Base-by-base conservation (phyloP, 306 rosid genomes). In the Lupinus albus region DNA sequence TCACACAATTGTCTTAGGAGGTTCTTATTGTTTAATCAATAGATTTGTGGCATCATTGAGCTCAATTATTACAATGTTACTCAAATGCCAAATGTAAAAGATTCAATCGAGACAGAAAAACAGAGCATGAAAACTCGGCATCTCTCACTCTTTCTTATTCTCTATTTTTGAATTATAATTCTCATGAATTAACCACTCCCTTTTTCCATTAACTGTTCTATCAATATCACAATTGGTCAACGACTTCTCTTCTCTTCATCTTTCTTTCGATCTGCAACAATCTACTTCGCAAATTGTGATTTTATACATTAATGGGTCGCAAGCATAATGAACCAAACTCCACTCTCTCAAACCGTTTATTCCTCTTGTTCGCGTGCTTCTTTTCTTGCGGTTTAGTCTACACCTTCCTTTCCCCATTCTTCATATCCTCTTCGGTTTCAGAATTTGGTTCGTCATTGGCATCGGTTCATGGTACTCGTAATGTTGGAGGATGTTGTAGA, bases 351-450 rank as follows among this genome's bases (percentile, higher is more conserved):
- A 68, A 79, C 55, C 80, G 81, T 32, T 72, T 74, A 75, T 61
- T 81, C 68, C 81, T 83, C 58, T 58, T 81, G 62, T 63, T 77
- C 11, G 68, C 72, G 68, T 84, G 73, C 67, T 54, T 90, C 53
- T 56, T 77, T 70, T 88, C 95, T 30, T 82, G 88, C 67, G 82
- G 78, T 47, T 55, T 84, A 78, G 94, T 81, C 69, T 93, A 89
- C 64, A 56, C 75, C 20, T 14, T 85, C 28, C 64, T 86, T 77
- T 89, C 91, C 15, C 70, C 77, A 13, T 64, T 83, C 62, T 44
- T 91, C 70, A 32, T 76, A 46, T 73, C 61, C 41, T 41, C 70
- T 51, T 66, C 84, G 1, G 66, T 61, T 51, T 56, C 79, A 0
- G 58, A 67, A 14, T 35, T 75, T 11, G 77, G 38, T 35, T 53